These are phyloP conservation scores for Bullera alba DNA, from an alignment of 768 basidiomycete species.

Conservation along the genomic window DNA sequence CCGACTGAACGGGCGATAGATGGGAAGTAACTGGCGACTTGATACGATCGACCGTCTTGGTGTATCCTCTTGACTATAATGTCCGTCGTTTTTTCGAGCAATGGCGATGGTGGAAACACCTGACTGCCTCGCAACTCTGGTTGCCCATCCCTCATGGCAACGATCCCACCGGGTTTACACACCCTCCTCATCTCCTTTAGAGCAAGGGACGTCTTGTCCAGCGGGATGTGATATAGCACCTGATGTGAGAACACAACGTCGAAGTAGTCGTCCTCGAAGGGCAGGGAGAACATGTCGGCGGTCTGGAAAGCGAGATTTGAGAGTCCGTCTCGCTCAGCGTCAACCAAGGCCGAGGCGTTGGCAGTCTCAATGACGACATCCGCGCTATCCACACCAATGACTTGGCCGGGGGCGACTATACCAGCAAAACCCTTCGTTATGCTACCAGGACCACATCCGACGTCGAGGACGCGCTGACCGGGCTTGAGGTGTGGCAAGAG, in stretches of 20 bases:
- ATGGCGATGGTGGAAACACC: neutral
- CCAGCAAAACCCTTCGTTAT: constrained; percentile 51
- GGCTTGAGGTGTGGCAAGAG: constrained; percentile 48
- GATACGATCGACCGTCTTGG: neutral
- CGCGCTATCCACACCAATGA: constrained; percentile 50
- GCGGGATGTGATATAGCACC: constrained; percentile 52
- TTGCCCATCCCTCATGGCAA: constrained; percentile 51
- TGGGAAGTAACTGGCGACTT: neutral
- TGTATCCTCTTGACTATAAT: neutral
- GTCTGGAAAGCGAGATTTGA: constrained; percentile 48
- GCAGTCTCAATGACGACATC: constrained; percentile 36
- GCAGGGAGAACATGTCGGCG: constrained; percentile 48
- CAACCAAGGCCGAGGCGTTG: constrained; percentile 47
- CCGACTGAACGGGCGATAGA: neutral
- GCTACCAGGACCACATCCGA: constrained; percentile 55
- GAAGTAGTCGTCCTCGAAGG: constrained; percentile 49
- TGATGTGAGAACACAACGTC: constrained; percentile 54
- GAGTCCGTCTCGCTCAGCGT: constrained; percentile 28
- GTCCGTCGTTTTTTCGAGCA: neutral
- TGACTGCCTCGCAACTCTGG: neutral
- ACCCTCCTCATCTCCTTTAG: constrained; percentile 53
- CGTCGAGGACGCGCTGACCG: constrained; percentile 50
- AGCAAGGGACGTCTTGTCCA: constrained; percentile 46
- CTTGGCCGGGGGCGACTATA: constrained; percentile 48
- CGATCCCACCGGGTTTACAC: constrained; percentile 50